Base-by-base conservation (phyloP, 1,284 basidiomycete genomes). In the Moniliella sp. region DNA sequence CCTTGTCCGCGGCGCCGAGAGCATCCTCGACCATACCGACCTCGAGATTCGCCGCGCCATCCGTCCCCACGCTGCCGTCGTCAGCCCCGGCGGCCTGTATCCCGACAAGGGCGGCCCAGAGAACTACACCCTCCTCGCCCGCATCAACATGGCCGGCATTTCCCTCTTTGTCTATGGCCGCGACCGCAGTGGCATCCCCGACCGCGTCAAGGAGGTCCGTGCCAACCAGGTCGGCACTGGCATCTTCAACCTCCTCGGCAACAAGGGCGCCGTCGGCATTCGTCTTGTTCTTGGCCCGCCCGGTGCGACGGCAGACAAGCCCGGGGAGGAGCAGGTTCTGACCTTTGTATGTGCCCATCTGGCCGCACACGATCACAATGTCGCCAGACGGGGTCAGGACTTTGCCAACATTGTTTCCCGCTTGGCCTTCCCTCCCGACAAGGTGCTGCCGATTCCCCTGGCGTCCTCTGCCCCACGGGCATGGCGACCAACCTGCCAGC, bases 331-430 rank as follows among this genome's bases (percentile, higher is more conserved):
- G 31, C 41, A 57, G 34, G 44, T 45, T 9, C 39, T 45, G 32
- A 94, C 86, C 4, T 94, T 97, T 53, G 78, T 94, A 14, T 76
- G 75, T 50, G 78, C 82, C 8, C 86, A 97, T 64, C 69, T 97
- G 30, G 63, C 83, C 3, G 78, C 88, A 3, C 78, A 86, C 57
- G 74, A 76, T 33, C 65, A 72, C 31, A 74, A 78, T 36, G 66
- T 88, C 25, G 59, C 66, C 11, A 61, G 65, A n/a, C 70, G 88
- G 11, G 72, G 91, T 43, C 65, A 67, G 4, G 79, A 94, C 63
- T 93, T 77, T 62, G 64, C 73, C 29, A 54, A 60, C 40, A 83
- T 97, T 30, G 77, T 84, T 25, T 66, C 73, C 29, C 72, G 75
- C 1, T 69, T 97, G 28, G 67, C 86, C 29, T 94, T 97, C 25